These are phyloP conservation scores for Fusarium sp. DNA, from an alignment of 2,329 filamentous ascomycete species.

Conservation along the genomic window DNA sequence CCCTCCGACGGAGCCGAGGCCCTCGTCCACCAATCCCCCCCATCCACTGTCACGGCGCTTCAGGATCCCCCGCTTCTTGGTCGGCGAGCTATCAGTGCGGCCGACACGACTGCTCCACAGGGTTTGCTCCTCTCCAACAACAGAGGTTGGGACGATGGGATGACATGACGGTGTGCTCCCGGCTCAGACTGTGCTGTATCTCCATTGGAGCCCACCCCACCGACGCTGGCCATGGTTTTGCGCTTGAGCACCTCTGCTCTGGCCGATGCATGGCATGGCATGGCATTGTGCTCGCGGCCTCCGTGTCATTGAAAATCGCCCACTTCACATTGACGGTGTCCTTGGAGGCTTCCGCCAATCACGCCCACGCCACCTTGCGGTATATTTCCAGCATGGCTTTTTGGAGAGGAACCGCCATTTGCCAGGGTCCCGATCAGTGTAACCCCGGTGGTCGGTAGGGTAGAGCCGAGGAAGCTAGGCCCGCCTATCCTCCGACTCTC, in stretches of 20 bases:
- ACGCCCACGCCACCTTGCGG: conserved; percentile 32
- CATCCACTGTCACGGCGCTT: conserved; percentile 23
- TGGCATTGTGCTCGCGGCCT: conserved; percentile 11
- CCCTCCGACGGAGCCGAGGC: conserved; percentile 45
- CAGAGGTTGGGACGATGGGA: conserved; percentile 23
- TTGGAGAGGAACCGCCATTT: conserved; percentile 25
- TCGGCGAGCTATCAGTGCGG: conserved; percentile 34
- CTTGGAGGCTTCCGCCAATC: conserved; percentile 38
- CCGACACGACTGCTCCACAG: conserved; percentile 33
- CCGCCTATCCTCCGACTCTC: conserved; percentile 39
- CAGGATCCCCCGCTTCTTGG: conserved; percentile 38
- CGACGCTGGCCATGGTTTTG: conserved; percentile 37
- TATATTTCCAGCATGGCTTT: conserved; percentile 37
- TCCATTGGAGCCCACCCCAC: conserved; percentile 28
- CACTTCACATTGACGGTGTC: conserved; percentile 26
- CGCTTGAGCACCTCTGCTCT: conserved; percentile 28
- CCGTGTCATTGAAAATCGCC: conserved; percentile 34
- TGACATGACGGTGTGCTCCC: conserved; percentile 32
- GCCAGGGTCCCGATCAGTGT: conserved; percentile 39
- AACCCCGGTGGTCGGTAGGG: conserved; percentile 39
- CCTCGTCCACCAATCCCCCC: conserved; percentile 39
- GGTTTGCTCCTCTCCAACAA: conserved; percentile 25
- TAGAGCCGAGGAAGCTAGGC: conserved; percentile 43
- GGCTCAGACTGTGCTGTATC: conserved; percentile 15
- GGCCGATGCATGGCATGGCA: background rate